Base-by-base conservation (phyloP, 2,329 filamentous ascomycete species). In the Lecanicillium sp. region DNA sequence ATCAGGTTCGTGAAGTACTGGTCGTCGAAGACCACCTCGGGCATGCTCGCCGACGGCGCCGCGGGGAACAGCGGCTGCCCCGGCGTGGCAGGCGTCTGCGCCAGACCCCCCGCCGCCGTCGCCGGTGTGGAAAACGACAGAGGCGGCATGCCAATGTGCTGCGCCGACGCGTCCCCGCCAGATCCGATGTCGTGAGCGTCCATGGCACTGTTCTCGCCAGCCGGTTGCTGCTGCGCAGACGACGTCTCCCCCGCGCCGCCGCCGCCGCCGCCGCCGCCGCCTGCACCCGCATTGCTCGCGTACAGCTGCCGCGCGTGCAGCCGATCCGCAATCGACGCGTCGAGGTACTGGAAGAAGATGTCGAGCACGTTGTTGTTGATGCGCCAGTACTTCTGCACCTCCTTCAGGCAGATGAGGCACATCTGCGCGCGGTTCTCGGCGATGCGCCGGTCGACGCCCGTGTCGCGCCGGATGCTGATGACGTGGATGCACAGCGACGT, bases 361-460 rank as follows among this genome's bases (percentile, higher is more conserved):
- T 68, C 65, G 5, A 68, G 58, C 1, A 67, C 56, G 27, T 64
- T 65, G 52, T 65, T 67, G 56, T 68, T 68, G 50, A 67, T 66
- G 15, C 62, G 56, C 65, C 65, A 68, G 53, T 67, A 67, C n/a
- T 66, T 66, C 21, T 67, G 63, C 0, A 68, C 58, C 51, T 67
- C 66, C 33, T 67, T 61, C 2, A 68, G 56, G 4, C 64, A 64
- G 3, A 68, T 53, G 2, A 67, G 62, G 30, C 64, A 68, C 51
- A 66, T 61, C 27, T 67, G 64, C 1, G 66, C 65, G 15, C 65
- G 58, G 49, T 67, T 62, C 44, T 67, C 63, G 21, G 65, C 64
- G 8, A 68, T 62, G 3, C 63, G 54, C 20, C 62, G 58, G 6
- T 61, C 54, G 11, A 67, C 60, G 20, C 62, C 64, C 7, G 54